Evolutionary conservation across 768 basidiomycete species (phyloP).

Genomic region (Leccinum subtestaceum): DNA sequence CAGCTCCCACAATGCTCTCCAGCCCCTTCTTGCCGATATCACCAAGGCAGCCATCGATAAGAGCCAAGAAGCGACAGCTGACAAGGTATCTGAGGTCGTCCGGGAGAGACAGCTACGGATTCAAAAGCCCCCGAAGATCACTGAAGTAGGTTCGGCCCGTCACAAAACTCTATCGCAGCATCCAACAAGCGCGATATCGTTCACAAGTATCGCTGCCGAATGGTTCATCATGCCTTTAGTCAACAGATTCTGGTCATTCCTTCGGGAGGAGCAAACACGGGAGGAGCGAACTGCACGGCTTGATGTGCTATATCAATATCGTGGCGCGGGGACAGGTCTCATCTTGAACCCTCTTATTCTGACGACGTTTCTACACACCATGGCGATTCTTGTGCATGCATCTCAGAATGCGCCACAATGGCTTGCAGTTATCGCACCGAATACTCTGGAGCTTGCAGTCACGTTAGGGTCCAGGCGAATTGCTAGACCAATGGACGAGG

Average conservation of each 20-base stretch:
- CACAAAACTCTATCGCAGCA: constrained; percentile 15
- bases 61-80: constrained; percentile 50
- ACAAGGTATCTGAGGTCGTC: constrained; percentile 57
- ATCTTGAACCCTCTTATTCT: constrained; percentile 78
- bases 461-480: constrained; percentile 70
- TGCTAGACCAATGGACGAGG: constrained; percentile 39
- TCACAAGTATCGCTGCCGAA: constrained; percentile 77
- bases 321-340: constrained; percentile 76
- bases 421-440: constrained; percentile 77
- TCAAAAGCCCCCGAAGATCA: constrained; percentile 44
- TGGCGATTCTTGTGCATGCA: constrained; percentile 80
- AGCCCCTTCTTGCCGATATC: constrained; percentile 60
- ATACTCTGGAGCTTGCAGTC: constrained; percentile 79
- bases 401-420: constrained; percentile 78
- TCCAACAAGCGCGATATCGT: constrained; percentile 33
- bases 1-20: constrained; percentile 43
- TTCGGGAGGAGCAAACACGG: constrained; percentile 78
- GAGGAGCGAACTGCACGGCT: constrained; percentile 65
- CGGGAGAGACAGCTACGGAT: constrained; percentile 78
- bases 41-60: constrained; percentile 61
- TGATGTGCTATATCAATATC: constrained; percentile 55
- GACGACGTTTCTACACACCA: constrained; percentile 69
- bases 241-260: constrained; percentile 93
- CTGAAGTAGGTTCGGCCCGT: constrained; percentile 36
- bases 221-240: constrained; percentile 87